Evolutionary conservation across 345 rosid genomes (phyloP).

Genomic region (Aegle marmelos): DNA sequence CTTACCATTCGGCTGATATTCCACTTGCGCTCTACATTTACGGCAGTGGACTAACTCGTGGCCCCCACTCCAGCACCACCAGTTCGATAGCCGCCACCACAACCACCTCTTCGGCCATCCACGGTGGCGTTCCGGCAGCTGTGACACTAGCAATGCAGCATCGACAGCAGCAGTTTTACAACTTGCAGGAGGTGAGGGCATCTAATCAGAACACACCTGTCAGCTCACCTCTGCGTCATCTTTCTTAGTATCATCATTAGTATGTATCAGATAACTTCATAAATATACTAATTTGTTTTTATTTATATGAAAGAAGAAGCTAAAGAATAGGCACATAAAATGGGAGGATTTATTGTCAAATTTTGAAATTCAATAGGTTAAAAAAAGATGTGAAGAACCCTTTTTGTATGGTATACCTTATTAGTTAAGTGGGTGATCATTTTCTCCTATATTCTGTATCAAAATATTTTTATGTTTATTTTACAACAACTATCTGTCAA

Average conservation of each 20-base stretch:
- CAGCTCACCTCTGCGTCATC: slow-evolving; percentile 20
- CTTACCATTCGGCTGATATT: slow-evolving; percentile 8
- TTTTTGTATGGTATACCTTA: background rate
- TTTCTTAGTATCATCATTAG: background rate
- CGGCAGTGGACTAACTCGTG: background rate
- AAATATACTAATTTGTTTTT: background rate
- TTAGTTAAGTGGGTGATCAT: background rate
- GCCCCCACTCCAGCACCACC: slow-evolving; percentile 6
- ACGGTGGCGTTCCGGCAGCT: background rate
- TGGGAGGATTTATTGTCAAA: too few species aligned
- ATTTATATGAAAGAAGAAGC: background rate
- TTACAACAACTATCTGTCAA: too few species aligned
- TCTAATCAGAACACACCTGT: slow-evolving; percentile 31
- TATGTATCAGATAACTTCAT: background rate
- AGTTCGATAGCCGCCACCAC: background rate
- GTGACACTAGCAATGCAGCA: background rate
- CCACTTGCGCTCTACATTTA: slow-evolving; percentile 34
- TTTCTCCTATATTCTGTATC: background rate
- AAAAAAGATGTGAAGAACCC: too few species aligned
- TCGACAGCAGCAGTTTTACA: slow-evolving; percentile 8
- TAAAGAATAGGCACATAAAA: background rate
- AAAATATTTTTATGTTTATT: too few species aligned
- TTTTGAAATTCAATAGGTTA: background rate
- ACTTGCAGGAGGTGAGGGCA: slow-evolving; percentile 21
- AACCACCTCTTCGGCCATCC: background rate